Percentiles rank a stretch among this genome's conserved stretches.
Conservation (phyloP, 805 yeast species). For the Candida chauliodis region DNA sequence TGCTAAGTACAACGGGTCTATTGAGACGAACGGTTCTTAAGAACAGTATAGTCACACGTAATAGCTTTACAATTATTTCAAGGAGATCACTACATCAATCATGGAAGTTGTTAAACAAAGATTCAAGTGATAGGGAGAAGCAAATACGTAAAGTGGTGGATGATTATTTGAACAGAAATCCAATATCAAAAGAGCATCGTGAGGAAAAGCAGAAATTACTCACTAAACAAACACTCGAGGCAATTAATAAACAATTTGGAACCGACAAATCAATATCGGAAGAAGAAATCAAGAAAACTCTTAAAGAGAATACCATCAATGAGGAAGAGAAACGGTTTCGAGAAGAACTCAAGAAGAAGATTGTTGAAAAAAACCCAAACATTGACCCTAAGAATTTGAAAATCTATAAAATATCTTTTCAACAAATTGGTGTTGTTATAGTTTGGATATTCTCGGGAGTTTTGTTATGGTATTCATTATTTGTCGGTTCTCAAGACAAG, state of each 20-base stretch:
- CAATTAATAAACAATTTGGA: not conserved
- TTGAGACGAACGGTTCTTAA: not conserved
- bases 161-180: not conserved
- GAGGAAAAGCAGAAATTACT: not conserved
- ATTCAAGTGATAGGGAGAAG: not conserved
- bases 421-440: constrained; percentile 10
- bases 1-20: not conserved
- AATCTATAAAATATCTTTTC: constrained; percentile 21
- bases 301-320: not conserved
- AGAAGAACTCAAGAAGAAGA: constrained; percentile 29
- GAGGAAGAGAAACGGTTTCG: constrained; percentile 11
- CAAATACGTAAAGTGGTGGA: constrained; percentile 1
- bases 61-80: not conserved
- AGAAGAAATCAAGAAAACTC: not conserved
- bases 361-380: constrained; percentile 27
- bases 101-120: not conserved
- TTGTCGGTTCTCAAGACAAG: not conserved
- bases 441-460: constrained; percentile 7
- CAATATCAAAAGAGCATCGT: not conserved
- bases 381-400: constrained; percentile 28
- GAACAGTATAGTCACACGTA: too few relatives aligned
- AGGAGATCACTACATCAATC: not conserved
- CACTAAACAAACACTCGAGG: not conserved
- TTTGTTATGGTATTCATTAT: constrained; percentile 8
- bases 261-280: not conserved